These are phyloP conservation scores for Colletotrichum endophyticum DNA, from an alignment of 2,329 filamentous ascomycete species.

Conservation along the genomic window DNA sequence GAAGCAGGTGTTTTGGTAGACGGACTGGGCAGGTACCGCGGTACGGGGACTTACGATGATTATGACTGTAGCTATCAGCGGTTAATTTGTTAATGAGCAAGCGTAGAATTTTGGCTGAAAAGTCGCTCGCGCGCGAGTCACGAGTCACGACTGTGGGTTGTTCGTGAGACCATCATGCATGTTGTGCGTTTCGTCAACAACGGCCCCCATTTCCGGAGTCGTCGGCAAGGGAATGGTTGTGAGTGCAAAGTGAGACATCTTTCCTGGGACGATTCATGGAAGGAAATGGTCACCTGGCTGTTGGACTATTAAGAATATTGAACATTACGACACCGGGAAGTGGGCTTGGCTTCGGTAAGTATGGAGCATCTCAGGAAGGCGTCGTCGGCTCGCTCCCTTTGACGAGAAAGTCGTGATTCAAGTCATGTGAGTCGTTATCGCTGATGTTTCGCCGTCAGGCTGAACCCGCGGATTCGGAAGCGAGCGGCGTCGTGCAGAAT, in stretches of 20 bases:
- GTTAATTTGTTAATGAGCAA: neutral
- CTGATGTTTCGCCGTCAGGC: neutral
- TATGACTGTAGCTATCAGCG: neutral
- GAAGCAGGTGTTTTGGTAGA: neutral
- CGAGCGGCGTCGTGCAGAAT: neutral
- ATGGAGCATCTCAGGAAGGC: neutral
- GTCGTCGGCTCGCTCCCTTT: neutral
- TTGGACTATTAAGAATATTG: neutral
- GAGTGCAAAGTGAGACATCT: neutral
- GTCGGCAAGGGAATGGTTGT: neutral
- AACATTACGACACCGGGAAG: neutral
- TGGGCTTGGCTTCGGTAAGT: neutral
- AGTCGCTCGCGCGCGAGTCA: neutral
- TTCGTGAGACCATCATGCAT: neutral
- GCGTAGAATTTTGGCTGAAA: neutral
- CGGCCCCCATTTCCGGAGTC: neutral
- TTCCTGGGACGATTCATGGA: neutral
- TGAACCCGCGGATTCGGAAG: neutral
- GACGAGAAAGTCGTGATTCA: neutral
- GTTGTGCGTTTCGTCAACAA: neutral
- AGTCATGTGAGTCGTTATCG: neutral
- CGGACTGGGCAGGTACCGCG: neutral
- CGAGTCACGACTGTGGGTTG: neutral
- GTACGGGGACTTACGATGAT: neutral
- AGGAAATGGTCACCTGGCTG: neutral